Evolutionary conservation across 257 asterid species (phyloP), one percentile per base, ranked within the genome.

Genomic region (Linderniella brevidens): DNA sequence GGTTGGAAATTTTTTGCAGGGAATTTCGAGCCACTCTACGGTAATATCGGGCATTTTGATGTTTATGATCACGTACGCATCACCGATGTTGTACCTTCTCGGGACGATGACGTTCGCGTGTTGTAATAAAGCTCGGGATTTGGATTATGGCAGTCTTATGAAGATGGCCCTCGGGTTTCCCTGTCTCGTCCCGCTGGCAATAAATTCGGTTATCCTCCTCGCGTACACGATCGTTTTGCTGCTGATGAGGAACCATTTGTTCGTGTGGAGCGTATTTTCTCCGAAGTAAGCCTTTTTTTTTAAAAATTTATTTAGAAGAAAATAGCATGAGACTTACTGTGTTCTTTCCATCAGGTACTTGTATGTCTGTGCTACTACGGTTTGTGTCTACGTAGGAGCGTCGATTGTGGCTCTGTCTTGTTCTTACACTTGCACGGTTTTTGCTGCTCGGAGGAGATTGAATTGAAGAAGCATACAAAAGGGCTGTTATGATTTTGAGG

Each of bases 201-300:
- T 86, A 60, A 86, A 82, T 49, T 82, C 97, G 42, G 25, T 79
- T 35, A 52, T 86, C 43, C 76, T 86, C 60, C 60, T 77, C 2
- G 80, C 92, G 0, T 82, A 82, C 66, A 82, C 93, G 13, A 41
- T 66, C 40, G 61, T 79, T 1, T 59, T 86, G 80, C 71, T 86
- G 38, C 65, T 77, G 41, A 86, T 82, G 97, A 67, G 92, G 77
- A 79, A 77, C 62, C 97, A 86, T 63, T 75, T 82, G 36, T 86
- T 86, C 19, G 75, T 86, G 44, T 86, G 97, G 97, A 86, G 97
- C 11, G 97, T 86, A 62, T 86, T 82, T 57, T 82, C 97, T 46
- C 97, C 97, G 4, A 86, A 86, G 97, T 86, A 75, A 79, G 92
- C 59, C 45, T 19, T 29, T 41, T 10, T 32, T 19, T 0, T 3